A percentile compares a stretch with the other conserved stretches of the same genome.
Evolutionary conservation across 352 stramenopile genomes (phyloP).

Genomic region (Pythium phragmiticola): DNA sequence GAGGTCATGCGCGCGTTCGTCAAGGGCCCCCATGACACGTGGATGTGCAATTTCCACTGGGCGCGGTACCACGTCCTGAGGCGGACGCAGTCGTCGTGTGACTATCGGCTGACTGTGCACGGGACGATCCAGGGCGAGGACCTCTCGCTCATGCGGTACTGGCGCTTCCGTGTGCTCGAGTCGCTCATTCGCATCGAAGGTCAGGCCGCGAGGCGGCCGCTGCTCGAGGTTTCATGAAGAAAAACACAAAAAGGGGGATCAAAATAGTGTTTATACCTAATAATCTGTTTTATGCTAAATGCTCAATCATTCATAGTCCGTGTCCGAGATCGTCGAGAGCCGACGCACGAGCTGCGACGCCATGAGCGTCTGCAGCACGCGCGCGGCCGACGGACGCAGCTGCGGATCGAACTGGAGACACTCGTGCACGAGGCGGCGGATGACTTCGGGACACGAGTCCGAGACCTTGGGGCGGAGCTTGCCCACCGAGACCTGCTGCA

Average conservation of each 20-base stretch:
- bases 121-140: background rate
- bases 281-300: background rate
- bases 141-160: slow-evolving; percentile 1
- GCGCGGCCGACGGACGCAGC: slow-evolving; percentile 60
- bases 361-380: slow-evolving; percentile 73
- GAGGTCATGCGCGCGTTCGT: slow-evolving; percentile 1
- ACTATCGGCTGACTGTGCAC: slow-evolving; percentile 3
- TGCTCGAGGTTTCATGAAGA: slow-evolving; percentile 1
- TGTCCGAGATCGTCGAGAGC: slow-evolving; percentile 42
- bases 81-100: background rate
- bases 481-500: slow-evolving; percentile 75
- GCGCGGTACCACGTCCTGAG: background rate
- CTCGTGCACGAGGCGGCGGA: slow-evolving; percentile 72
- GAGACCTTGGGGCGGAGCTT: slow-evolving; percentile 78
- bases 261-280: background rate
- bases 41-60: slow-evolving; percentile 8
- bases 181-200: slow-evolving; percentile 2
- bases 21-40: background rate
- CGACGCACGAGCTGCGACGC: slow-evolving; percentile 57
- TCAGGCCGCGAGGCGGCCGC: background rate
- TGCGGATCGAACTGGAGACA: slow-evolving; percentile 80
- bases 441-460: slow-evolving; percentile 73
- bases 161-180: slow-evolving; percentile 9
- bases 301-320: slow-evolving; percentile 27
- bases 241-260: background rate